Evolutionary conservation across 1,284 basidiomycete genomes (phyloP).

Genomic region (Fomitopsis pinicola): DNA sequence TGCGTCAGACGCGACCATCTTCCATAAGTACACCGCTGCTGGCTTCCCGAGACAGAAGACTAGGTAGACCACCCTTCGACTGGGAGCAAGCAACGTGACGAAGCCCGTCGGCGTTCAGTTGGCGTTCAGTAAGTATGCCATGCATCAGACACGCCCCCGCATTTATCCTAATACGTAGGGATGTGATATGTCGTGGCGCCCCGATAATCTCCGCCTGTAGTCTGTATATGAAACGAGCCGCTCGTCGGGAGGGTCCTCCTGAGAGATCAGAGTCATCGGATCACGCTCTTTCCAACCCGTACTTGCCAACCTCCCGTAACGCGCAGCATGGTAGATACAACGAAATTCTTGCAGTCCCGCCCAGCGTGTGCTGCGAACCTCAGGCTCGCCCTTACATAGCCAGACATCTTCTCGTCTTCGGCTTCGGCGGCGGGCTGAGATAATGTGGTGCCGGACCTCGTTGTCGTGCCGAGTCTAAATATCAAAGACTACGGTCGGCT

Average conservation of each 20-base stretch:
- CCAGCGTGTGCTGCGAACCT: background rate
- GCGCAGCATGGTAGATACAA: background rate
- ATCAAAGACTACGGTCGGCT: too few relatives aligned
- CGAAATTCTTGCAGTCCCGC: background rate
- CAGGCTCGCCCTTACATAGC: background rate
- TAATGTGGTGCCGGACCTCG: too few relatives aligned
- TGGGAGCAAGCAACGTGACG: background rate
- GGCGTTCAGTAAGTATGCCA: background rate
- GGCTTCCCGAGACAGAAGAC: too few relatives aligned
- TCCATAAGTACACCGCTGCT: too few relatives aligned
- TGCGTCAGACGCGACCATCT: too few relatives aligned
- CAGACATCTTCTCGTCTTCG: background rate
- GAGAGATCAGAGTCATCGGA: background rate
- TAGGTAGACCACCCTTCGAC: background rate
- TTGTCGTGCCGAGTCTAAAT: too few relatives aligned
- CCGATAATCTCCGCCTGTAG: constrained; percentile 1
- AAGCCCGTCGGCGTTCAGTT: background rate
- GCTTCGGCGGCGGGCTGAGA: too few relatives aligned
- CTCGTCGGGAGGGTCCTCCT: background rate
- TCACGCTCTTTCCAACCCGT: background rate
- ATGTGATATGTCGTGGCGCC: background rate
- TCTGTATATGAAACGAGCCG: background rate
- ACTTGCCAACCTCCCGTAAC: background rate
- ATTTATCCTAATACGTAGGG: too few relatives aligned
- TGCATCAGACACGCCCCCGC: background rate